Evolutionary conservation across 805 yeast genomes (phyloP).

Genomic region (Alloascoidea hylecoeti): DNA sequence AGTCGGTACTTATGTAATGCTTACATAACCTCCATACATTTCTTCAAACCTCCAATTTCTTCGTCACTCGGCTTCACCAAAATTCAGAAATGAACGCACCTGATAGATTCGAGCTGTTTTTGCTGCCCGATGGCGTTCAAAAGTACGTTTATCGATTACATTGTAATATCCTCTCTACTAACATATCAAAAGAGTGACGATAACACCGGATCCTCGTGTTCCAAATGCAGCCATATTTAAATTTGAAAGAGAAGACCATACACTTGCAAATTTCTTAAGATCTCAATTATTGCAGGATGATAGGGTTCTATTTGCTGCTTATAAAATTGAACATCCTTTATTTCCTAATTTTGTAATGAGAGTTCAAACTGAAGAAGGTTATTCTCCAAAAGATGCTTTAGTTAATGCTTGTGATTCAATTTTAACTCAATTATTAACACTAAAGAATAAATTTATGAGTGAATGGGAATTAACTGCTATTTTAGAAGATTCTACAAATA

Average conservation of each 20-base stretch:
- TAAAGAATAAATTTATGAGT: conserved; percentile 67
- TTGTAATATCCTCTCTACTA: conserved; percentile 4
- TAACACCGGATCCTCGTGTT: conserved; percentile 87
- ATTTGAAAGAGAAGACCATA: conserved; percentile 96
- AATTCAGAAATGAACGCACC: conserved; percentile 99
- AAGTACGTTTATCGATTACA: conserved; percentile 35
- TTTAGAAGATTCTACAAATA: no score
- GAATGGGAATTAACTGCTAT: conserved; percentile 86
- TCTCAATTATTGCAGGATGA: conserved; percentile 78
- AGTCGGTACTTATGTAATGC: no score
- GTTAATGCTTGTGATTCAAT: conserved; percentile 79
- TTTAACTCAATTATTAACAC: conserved; percentile 61
- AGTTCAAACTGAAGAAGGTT: conserved; percentile 92
- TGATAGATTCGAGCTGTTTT: conserved; percentile 93
- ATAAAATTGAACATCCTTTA: conserved; percentile 94
- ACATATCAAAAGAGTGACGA: conserved; percentile 37
- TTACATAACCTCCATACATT: no score
- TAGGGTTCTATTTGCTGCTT: conserved; percentile 90
- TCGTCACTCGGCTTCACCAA: no score
- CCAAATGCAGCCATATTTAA: conserved; percentile 90
- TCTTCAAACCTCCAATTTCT: no score
- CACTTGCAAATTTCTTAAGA: conserved; percentile 81
- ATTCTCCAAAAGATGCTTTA: conserved; percentile 81
- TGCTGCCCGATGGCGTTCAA: conserved; percentile 94
- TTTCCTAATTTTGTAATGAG: conserved; percentile 92